A percentile compares a stretch with the other conserved stretches of the same genome.
Evolutionary conservation across 306 rosid genomes (phyloP).

Genomic region (Lathyrus aphaca): DNA sequence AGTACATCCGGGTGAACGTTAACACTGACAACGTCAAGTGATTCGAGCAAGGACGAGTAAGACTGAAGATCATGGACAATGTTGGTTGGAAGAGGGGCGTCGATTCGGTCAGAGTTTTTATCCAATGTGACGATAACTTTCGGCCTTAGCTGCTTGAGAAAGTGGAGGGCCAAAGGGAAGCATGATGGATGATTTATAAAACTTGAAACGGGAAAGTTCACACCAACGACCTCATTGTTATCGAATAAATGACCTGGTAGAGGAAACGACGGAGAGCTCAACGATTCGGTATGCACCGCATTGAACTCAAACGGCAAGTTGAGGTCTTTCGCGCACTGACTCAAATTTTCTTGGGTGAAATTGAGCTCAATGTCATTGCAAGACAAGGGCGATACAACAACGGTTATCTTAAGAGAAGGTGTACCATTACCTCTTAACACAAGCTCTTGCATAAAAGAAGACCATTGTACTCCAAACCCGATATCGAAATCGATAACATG

Average conservation of each 20-base stretch:
- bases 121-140: constrained; percentile 72
- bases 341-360: constrained; percentile 69
- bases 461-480: constrained; percentile 92
- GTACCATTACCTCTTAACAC: constrained; percentile 60
- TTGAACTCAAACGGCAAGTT: constrained; percentile 68
- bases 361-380: constrained; percentile 70
- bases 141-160: constrained; percentile 72
- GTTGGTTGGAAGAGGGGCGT: constrained; percentile 59
- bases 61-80: constrained; percentile 62
- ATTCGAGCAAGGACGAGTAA: constrained; percentile 72
- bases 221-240: constrained; percentile 63
- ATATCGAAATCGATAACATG: constrained; percentile 86
- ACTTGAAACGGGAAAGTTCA: constrained; percentile 68
- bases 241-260: constrained; percentile 49
- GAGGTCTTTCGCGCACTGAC: constrained; percentile 66
- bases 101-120: constrained; percentile 63
- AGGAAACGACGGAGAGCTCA: constrained; percentile 65
- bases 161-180: constrained; percentile 62
- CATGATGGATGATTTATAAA: constrained; percentile 52
- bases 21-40: constrained; percentile 74
- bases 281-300: constrained; percentile 57
- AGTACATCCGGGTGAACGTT: constrained; percentile 62
- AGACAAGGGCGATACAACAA: constrained; percentile 62
- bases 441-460: constrained; percentile 89
- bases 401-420: constrained; percentile 73